Conservation (phyloP, 2,329 filamentous ascomycete species). For the Fusarium staphyleae region DNA sequence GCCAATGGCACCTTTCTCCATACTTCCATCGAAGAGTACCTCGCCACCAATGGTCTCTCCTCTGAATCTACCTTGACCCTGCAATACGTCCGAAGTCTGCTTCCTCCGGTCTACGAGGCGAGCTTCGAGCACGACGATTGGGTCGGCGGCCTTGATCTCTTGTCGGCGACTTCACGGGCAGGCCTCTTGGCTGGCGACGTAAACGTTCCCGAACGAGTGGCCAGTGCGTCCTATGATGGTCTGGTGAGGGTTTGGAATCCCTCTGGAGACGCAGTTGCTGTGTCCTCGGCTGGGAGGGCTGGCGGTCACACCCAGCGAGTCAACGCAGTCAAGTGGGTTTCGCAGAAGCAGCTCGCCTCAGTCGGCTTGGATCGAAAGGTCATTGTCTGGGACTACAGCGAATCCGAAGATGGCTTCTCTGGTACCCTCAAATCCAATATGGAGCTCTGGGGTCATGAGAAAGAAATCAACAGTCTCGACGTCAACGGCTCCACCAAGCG, state of each 20-base stretch:
- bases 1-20: constrained; percentile 92
- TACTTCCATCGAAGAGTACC: constrained; percentile 88
- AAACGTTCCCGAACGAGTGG: constrained; percentile 61
- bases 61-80: constrained; percentile 86
- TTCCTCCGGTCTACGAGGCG: constrained; percentile 87
- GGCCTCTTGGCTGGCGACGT: constrained; percentile 53
- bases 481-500: constrained; percentile 76
- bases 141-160: constrained; percentile 86
- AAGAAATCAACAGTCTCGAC: constrained; percentile 75
- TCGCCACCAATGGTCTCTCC: constrained; percentile 84
- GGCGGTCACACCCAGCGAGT: constrained; percentile 80
- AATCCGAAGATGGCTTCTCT: constrained; percentile 66
- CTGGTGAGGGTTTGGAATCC: constrained; percentile 88
- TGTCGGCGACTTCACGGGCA: constrained; percentile 71
- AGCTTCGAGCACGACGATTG: constrained; percentile 98
- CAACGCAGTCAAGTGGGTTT: constrained; percentile 85
- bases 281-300: constrained; percentile 69
- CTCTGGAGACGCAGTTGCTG: constrained; percentile 83
- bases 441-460: constrained; percentile 84
- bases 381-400: constrained; percentile 86
- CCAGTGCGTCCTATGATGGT: constrained; percentile 96
- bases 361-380: constrained; percentile 85
- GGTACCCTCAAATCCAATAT: constrained; percentile 73
- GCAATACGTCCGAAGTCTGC: constrained; percentile 90
- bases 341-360: constrained; percentile 79